phyloP scores from a whole-genome alignment of 768 basidiomycete genomes.

The Xerocomus potaroensis region DNA sequence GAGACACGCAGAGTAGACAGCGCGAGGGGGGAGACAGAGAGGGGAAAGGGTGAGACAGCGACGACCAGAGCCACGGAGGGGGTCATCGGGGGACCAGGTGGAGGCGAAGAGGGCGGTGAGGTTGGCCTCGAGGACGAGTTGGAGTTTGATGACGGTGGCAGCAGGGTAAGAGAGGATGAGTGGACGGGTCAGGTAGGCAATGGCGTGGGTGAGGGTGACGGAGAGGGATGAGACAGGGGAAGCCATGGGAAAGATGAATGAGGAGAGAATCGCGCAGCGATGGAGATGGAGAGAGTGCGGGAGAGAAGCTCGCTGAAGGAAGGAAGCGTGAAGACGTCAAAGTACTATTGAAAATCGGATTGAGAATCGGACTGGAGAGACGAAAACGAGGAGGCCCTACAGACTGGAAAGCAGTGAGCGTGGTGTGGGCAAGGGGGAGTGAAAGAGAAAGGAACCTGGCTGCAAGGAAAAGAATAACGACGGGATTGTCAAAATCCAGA shows the following conservation, averaged over 20 bases:
- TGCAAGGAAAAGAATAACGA: constrained; percentile 14
- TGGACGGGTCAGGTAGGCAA: constrained; percentile 68
- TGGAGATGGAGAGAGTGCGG: constrained; percentile 23
- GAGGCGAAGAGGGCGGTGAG: constrained; percentile 64
- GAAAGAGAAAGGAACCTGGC: constrained; percentile 24
- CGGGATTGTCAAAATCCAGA: constrained; percentile 37
- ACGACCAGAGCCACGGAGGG: constrained; percentile 63
- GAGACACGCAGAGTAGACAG: constrained; percentile 67
- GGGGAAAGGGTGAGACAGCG: constrained; percentile 76
- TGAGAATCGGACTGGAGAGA: constrained; percentile 25
- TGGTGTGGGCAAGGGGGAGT: neutral
- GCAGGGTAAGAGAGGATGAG: constrained; percentile 55
- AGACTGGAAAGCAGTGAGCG: constrained; percentile 24
- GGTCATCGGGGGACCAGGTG: constrained; percentile 62
- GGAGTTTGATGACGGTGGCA: constrained; percentile 62
- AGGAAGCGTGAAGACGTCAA: neutral
- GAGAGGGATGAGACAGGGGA: constrained; percentile 50
- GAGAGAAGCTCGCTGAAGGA: constrained; percentile 2
- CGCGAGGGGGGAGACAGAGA: constrained; percentile 60
- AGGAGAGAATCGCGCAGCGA: constrained; percentile 32
- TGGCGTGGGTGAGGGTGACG: constrained; percentile 66
- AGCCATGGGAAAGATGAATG: constrained; percentile 23
- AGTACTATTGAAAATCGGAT: constrained; percentile 13
- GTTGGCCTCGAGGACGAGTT: constrained; percentile 68
- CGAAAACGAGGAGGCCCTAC: constrained; percentile 22